Base-by-base conservation (phyloP, 768 basidiomycete species). In the Boletus huronensis region DNA sequence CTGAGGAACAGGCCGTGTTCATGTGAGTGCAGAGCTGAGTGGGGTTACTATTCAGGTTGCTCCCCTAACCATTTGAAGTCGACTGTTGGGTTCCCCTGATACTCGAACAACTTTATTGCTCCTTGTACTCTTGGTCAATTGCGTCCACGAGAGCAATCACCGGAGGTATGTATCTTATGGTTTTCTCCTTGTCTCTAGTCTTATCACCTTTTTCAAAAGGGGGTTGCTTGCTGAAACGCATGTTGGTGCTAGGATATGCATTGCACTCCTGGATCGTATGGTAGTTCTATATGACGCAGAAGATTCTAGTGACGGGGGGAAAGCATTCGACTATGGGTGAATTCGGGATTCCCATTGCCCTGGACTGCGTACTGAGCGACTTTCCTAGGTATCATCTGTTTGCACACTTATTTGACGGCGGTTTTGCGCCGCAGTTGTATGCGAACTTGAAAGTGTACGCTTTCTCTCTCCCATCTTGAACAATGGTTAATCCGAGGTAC, bases 311-410 rank as follows among this genome's bases (percentile, higher is more conserved):
- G 82, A 86, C 44, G 83, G 78, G 10, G 84, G 80, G 13, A 80
- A 81, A 54, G 81, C 85, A 19, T 95, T 93, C 64, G 84, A 91
- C 56, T 76, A 90, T 42, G 88, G 87, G 90, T 91, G 62, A 64
- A 75, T 55, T 38, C 42, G 26, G 45, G 11, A 31, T 42, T 13
- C 0, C 16, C 25, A 52, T 45, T 28, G 14, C 25, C 38, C 43
- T 48, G 43, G 14, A 60, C 41, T 54, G 40, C 39, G n/a, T 55
- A 31, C 47, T 60, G 32, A 59, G 43, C 52, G 26, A 56, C 38
- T 57, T 59, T 14, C 25, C 48, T 58, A 89, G 88, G 43, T 90
- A 88, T 66, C 76, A 77, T 31, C 79, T 90, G 11, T 80, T 88
- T 65, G 72, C 77, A n/a, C 76, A 77, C 48, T 64, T 90, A 39